Conservation (phyloP, 495 filamentous ascomycete genomes). For the Tirmania nivea region DNA sequence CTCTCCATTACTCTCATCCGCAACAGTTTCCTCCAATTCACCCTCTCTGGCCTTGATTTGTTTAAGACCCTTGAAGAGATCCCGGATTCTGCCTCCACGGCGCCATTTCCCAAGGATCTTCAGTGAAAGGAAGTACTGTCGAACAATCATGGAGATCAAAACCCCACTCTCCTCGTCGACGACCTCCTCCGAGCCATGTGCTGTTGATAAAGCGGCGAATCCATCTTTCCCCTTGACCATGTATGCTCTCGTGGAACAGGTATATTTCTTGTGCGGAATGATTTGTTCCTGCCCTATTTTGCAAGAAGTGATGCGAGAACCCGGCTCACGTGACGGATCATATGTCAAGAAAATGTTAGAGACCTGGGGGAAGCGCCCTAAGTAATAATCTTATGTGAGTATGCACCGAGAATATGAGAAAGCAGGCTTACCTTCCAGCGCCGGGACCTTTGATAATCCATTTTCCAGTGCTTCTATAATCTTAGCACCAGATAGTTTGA, state of each 20-base stretch:
- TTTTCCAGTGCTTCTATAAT: conserved; percentile 66
- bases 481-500: conserved; percentile 42
- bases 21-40: conserved; percentile 32
- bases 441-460: conserved; percentile 52
- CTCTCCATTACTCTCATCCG: conserved; percentile 23
- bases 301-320: conserved; percentile 39
- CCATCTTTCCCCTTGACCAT: conserved; percentile 80
- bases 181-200: conserved; percentile 54
- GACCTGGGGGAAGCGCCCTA: conserved; percentile 51
- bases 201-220: conserved; percentile 45
- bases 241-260: conserved; percentile 38
- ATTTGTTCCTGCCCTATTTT: conserved; percentile 37
- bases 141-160: conserved; percentile 58
- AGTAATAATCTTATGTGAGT: neutral
- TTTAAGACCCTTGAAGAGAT: conserved; percentile 4
- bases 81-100: conserved; percentile 31
- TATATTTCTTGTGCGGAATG: conserved; percentile 38
- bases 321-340: conserved; percentile 34
- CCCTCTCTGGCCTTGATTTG: conserved; percentile 35
- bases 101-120: conserved; percentile 58
- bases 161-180: conserved; percentile 71
- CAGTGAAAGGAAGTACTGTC: conserved; percentile 73
- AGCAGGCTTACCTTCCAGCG: conserved; percentile 44
- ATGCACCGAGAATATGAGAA: neutral
- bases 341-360: conserved; percentile 56